A percentile compares a stretch with the other conserved stretches of the same genome.
Evolutionary conservation across 495 filamentous ascomycete species (phyloP).

Genomic region (Parathielavia appendiculata): DNA sequence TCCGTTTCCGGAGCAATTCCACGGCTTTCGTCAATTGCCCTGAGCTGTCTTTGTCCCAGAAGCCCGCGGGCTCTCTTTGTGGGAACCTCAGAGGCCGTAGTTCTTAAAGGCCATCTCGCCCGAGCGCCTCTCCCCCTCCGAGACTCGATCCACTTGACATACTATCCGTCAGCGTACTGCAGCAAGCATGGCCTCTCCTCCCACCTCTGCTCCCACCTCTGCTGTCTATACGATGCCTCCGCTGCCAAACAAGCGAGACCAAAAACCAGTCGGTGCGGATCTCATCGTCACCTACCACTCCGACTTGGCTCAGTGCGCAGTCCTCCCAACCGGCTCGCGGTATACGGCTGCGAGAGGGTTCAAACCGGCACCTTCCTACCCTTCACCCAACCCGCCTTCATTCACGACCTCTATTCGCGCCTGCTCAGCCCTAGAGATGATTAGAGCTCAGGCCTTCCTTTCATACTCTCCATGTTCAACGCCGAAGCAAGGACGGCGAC

Average conservation of each 20-base stretch:
- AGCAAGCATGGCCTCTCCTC: too few relatives aligned
- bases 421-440: background rate
- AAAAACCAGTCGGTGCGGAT: background rate
- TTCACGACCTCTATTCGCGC: background rate
- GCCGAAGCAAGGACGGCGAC: conserved; percentile 1
- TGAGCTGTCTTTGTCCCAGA: too few relatives aligned
- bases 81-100: too few relatives aligned
- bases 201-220: too few relatives aligned
- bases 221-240: background rate
- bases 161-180: too few relatives aligned
- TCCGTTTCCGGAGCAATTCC: too few relatives aligned
- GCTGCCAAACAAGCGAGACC: conserved; percentile 3
- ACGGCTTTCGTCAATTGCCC: too few relatives aligned
- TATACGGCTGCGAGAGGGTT: background rate
- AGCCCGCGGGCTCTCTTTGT: too few relatives aligned
- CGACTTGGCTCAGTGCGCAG: background rate
- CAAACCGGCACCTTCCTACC: conserved; percentile 1
- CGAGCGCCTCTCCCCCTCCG: too few relatives aligned
- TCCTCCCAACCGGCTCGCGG: background rate
- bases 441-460: background rate
- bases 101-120: too few relatives aligned
- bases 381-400: conserved; percentile 1
- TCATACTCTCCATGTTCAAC: conserved; percentile 4
- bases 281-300: conserved; percentile 6
- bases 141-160: too few relatives aligned